These are phyloP conservation scores for Citrus mangshanensis DNA, from an alignment of 345 rosid genomes.

Conservation along the genomic window DNA sequence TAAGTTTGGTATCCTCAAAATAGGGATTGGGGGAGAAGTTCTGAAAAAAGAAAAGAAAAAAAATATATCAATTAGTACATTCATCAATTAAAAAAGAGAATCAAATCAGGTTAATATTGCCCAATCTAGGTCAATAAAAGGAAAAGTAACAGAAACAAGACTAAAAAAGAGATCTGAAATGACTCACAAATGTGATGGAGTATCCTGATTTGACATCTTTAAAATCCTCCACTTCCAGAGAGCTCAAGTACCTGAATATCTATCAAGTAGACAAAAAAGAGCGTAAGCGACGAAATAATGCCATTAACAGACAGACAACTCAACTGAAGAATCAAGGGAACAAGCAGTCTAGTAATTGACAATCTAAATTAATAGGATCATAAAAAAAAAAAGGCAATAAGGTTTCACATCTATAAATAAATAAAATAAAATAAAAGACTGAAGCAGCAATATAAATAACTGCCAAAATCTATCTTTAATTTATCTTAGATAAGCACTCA, in stretches of 20 bases:
- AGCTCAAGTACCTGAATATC: slow-evolving; percentile 69
- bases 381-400: not conserved
- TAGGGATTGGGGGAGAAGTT: slow-evolving; percentile 75
- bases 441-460: not conserved
- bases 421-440: not conserved
- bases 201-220: slow-evolving; percentile 94
- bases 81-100: not conserved
- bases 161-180: not conserved
- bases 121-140: not conserved
- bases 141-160: not conserved
- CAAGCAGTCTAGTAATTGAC: not conserved
- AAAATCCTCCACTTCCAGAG: slow-evolving; percentile 83
- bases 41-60: slow-evolving; percentile 32
- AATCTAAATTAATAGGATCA: not conserved
- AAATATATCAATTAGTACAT: not conserved
- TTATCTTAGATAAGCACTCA: slow-evolving; percentile 3
- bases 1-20: slow-evolving; percentile 80
- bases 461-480: not conserved
- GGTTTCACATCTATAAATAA: not conserved
- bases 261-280: slow-evolving; percentile 21
- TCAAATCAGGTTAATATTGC: not conserved
- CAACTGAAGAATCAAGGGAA: not conserved
- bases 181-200: slow-evolving; percentile 79
- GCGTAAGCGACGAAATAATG: not conserved
- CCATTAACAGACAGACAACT: not conserved